Base-by-base conservation (phyloP, 352 stramenopile species). In the Phytophthora pisi region DNA sequence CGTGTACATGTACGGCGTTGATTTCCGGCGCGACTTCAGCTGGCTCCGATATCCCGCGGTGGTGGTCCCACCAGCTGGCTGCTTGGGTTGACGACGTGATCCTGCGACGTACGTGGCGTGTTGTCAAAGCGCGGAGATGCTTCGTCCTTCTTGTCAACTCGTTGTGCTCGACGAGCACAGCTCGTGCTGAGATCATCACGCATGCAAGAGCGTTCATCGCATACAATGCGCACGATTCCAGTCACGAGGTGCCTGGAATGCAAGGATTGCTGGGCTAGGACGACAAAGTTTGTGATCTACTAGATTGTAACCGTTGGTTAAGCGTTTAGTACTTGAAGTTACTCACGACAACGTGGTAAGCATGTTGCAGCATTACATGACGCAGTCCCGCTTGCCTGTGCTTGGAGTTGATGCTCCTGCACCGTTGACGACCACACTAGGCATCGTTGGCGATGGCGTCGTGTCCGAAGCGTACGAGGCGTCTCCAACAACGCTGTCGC, bases 241-340 rank as follows among this genome's bases (percentile, higher is more conserved):
- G 20, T 31, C 8, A 31, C 28, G 8, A 31, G 28, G 28, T 31
- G 28, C 28, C 28, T 31, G 26, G 2, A 31, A 9, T 31, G 28
- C 28, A 31, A 31, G 28, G 28, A 31, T 31, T 31, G 5, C 28
- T 31, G 28, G 5, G 9, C 15, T 8, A 20, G 5, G 40, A 23
- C 40, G 9, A 40, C 31, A 18, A 61, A 42, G 24, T 18, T 38
- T 49, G 18, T 43, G 51, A 28, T 67, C 51, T 67, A 62, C 20
- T 20, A 20, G 20, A 20, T 20, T 20, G 20, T 20, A 20, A 20
- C 20, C 20, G 20, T 20, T 52, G 40, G 46, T 59, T 65, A 59
- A 64, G 31, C 31, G 31, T 38, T 13, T 10, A 61, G 60, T 55
- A 64, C 36, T 59, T 65, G 55, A 60, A 57, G 62, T 57, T 64